Conservation (phyloP, 177 flowering plant genomes). For the Vitis hybrid region DNA sequence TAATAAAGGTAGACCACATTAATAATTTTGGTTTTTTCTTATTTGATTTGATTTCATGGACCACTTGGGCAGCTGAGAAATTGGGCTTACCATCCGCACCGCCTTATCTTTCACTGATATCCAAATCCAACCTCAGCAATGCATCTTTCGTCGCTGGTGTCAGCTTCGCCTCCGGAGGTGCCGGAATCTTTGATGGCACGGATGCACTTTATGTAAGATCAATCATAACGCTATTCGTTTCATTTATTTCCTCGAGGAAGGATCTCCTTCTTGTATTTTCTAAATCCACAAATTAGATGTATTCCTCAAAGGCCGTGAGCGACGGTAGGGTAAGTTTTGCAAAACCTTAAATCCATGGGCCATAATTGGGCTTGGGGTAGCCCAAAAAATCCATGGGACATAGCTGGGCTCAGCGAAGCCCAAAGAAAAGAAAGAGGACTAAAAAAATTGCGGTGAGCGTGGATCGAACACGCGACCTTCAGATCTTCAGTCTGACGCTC, state of each 20-base stretch:
- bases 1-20: too few species aligned
- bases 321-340: not conserved
- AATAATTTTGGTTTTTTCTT: not conserved
- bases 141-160: conserved; percentile 48
- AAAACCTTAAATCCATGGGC: not conserved
- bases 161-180: conserved; percentile 92
- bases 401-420: not conserved
- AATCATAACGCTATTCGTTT: not conserved
- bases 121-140: conserved; percentile 23
- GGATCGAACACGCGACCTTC: conserved; percentile 92
- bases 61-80: conserved; percentile 62
- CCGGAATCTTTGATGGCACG: conserved; percentile 67
- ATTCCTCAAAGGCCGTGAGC: too few species aligned
- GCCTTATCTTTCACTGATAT: conserved; percentile 56
- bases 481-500: conserved; percentile 93
- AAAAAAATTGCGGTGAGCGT: conserved; percentile 18
- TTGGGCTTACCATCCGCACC: conserved; percentile 61
- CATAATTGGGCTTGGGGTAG: not conserved
- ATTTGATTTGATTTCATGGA: not conserved
- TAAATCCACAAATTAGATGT: not conserved
- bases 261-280: not conserved
- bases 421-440: not conserved
- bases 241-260: too few species aligned
- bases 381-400: not conserved
- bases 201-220: conserved; percentile 45